A percentile compares a stretch with the other conserved stretches of the same genome.
These are phyloP conservation scores for Conticribra guillardii DNA, from an alignment of 108 stramenopile species.

Conservation along the genomic window DNA sequence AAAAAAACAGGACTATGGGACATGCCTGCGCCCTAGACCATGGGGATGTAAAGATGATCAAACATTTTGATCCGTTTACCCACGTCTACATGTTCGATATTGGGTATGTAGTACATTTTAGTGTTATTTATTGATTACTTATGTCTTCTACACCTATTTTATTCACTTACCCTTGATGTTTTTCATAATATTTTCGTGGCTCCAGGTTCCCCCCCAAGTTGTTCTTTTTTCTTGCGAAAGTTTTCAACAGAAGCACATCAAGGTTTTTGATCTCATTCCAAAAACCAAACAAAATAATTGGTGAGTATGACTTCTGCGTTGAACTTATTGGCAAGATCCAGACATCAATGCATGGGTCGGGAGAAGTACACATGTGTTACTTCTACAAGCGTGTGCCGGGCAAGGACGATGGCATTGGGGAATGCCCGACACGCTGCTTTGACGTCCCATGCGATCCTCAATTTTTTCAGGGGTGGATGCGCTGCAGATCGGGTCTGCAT, in stretches of 20 bases:
- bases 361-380: slow-evolving; percentile 81
- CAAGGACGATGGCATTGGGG: background rate
- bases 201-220: slow-evolving; percentile 75
- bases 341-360: slow-evolving; percentile 88
- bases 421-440: slow-evolving; percentile 11
- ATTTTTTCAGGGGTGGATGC: slow-evolving; percentile 56
- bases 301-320: slow-evolving; percentile 74
- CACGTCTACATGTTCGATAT: slow-evolving; percentile 99
- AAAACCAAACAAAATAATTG: slow-evolving; percentile 70
- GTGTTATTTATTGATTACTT: background rate
- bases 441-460: slow-evolving; percentile 68
- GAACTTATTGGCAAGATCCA: slow-evolving; percentile 67
- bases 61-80: slow-evolving; percentile 93
- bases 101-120: slow-evolving; percentile 57
- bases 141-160: too few species aligned
- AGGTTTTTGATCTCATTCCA: slow-evolving; percentile 83
- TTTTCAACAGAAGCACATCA: slow-evolving; percentile 72
- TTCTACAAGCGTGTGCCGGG: slow-evolving; percentile 65
- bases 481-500: slow-evolving; percentile 49
- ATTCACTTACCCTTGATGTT: background rate
- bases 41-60: slow-evolving; percentile 86
- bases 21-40: slow-evolving; percentile 67
- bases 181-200: background rate
- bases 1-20: slow-evolving; percentile 23
- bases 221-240: slow-evolving; percentile 61